These are phyloP conservation scores for Trichoderma afroharzianum DNA, from an alignment of 2,329 filamentous ascomycete species.

Conservation along the genomic window DNA sequence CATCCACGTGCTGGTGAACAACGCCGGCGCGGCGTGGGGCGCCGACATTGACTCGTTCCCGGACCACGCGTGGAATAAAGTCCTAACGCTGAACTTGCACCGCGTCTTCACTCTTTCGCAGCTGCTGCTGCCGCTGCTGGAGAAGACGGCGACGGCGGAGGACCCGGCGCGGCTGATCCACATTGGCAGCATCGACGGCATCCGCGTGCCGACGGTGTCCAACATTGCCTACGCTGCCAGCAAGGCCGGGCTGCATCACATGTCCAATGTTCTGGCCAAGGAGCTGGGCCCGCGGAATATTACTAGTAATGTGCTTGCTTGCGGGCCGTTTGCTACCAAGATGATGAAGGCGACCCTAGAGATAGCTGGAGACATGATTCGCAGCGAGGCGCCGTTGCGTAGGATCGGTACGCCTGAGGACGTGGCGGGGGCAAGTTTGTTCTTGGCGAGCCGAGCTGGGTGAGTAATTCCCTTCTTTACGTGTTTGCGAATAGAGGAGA, in stretches of 20 bases:
- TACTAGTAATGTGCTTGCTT: slow-evolving; percentile 66
- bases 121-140: slow-evolving; percentile 55
- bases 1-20: slow-evolving; percentile 63
- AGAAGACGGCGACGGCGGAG: slow-evolving; percentile 39
- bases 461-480: slow-evolving; percentile 24
- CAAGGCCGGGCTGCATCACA: slow-evolving; percentile 64
- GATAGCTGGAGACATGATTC: slow-evolving; percentile 52
- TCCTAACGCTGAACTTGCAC: slow-evolving; percentile 63
- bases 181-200: slow-evolving; percentile 61
- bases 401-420: slow-evolving; percentile 66
- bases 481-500: background rate
- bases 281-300: slow-evolving; percentile 58
- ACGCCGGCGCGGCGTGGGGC: slow-evolving; percentile 63
- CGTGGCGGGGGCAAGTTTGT: slow-evolving; percentile 68
- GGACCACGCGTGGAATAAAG: slow-evolving; percentile 53
- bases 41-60: slow-evolving; percentile 57
- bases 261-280: slow-evolving; percentile 55
- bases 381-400: slow-evolving; percentile 58
- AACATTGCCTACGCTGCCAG: slow-evolving; percentile 59
- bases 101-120: slow-evolving; percentile 66
- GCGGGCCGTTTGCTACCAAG: slow-evolving; percentile 66
- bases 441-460: slow-evolving; percentile 64
- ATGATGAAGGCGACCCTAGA: slow-evolving; percentile 64
- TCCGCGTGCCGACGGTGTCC: slow-evolving; percentile 55
- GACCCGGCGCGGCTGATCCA: slow-evolving; percentile 59